Conservation (phyloP, 192 early-diverging fungal genomes). For the Pilaira anomala region DNA sequence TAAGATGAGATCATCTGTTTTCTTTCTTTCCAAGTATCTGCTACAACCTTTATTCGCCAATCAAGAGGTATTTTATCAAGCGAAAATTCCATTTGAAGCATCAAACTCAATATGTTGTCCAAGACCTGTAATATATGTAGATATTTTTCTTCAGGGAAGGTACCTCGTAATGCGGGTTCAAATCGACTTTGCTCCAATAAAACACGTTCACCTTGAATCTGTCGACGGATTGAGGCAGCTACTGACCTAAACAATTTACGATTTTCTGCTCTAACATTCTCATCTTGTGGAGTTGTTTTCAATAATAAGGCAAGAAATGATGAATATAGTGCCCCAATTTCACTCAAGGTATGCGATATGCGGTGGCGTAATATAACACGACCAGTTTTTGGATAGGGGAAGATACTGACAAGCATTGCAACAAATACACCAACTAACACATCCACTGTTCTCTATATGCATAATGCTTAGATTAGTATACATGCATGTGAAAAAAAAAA, state of each 20-base stretch:
- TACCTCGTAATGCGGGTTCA: conserved; percentile 37
- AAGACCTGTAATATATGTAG: conserved; percentile 28
- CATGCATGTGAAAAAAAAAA: conserved; percentile 1
- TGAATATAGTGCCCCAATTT: conserved; percentile 36
- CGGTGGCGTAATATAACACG: conserved; percentile 36
- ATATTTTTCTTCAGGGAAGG: conserved; percentile 32
- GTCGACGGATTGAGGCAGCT: conserved; percentile 27
- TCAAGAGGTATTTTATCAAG: conserved; percentile 26
- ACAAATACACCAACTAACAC: conserved; percentile 31
- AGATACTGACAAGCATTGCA: conserved; percentile 31
- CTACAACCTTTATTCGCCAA: conserved; percentile 26
- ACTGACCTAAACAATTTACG: conserved; percentile 31
- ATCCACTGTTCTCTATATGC: conserved; percentile 28
- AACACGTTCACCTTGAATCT: conserved; percentile 30
- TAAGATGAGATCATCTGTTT: conserved; percentile 32
- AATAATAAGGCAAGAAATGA: conserved; percentile 34
- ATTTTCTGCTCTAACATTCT: neutral
- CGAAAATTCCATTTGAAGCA: conserved; percentile 32
- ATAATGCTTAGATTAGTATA: neutral
- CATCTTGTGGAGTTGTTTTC: conserved; percentile 16
- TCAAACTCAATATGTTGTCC: conserved; percentile 35
- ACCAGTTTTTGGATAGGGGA: conserved; percentile 35
- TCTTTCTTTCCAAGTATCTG: conserved; percentile 31
- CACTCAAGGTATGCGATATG: conserved; percentile 26
- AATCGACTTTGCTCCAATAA: conserved; percentile 38